These are phyloP conservation scores for Auricularia sp. DNA, from an alignment of 768 basidiomycete genomes.

Conservation along the genomic window DNA sequence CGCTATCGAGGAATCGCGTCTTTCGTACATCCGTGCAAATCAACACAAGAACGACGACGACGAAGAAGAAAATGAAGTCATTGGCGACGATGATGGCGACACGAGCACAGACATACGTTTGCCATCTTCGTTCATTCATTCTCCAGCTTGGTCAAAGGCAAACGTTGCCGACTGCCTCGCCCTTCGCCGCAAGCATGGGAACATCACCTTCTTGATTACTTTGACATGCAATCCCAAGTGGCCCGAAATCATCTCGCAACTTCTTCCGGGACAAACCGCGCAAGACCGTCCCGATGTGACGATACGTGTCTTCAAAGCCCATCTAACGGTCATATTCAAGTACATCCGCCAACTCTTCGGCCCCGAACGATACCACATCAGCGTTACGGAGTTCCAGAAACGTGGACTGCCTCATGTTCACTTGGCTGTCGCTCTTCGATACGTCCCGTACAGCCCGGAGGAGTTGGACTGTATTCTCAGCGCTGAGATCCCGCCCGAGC, in stretches of 20 bases:
- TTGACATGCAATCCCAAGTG: slow-evolving; percentile 10
- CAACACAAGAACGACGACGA: neutral
- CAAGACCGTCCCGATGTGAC: neutral
- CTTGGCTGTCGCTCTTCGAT: neutral
- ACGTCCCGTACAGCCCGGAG: neutral
- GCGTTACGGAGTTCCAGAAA: slow-evolving; percentile 11
- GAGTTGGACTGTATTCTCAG: neutral
- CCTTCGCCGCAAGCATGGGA: neutral
- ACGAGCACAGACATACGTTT: neutral
- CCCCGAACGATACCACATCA: slow-evolving; percentile 2
- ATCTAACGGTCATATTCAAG: neutral
- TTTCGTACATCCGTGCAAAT: neutral
- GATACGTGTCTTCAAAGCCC: neutral
- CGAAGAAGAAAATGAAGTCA: neutral
- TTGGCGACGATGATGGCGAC: neutral
- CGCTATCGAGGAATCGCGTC: neutral
- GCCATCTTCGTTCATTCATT: slow-evolving; percentile 1
- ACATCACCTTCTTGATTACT: slow-evolving; percentile 7
- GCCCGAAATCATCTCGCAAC: slow-evolving; percentile 6
- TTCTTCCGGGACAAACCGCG: slow-evolving; percentile 7
- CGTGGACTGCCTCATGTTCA: slow-evolving; percentile 11
- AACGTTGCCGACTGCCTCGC: slow-evolving; percentile 6
- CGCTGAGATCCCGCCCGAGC: neutral
- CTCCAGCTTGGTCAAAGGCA: neutral
- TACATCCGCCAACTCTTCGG: slow-evolving; percentile 1